These are phyloP conservation scores for Spencermartinsiella ligniputridi DNA, from an alignment of 1,139 yeast species.

Conservation along the genomic window DNA sequence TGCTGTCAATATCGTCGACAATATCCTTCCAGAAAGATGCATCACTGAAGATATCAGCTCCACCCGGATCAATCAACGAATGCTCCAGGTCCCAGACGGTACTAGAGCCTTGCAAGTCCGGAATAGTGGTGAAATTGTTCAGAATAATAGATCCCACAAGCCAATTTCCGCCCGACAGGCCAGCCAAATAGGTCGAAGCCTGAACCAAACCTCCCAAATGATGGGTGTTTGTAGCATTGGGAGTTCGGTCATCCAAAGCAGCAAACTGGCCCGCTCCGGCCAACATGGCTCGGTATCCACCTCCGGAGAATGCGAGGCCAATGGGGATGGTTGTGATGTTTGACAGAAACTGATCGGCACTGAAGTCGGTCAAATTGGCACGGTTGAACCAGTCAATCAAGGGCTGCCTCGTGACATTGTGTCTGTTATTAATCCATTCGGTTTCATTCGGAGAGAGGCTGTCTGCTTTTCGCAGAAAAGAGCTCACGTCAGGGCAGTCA, in stretches of 20 bases:
- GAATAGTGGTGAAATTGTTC: conserved; percentile 78
- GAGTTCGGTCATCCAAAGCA: conserved; percentile 73
- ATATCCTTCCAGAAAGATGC: conserved; percentile 53
- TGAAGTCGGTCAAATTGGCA: conserved; percentile 58
- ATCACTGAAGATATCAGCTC: conserved; percentile 64
- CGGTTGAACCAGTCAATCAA: conserved; percentile 52
- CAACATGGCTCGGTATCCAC: conserved; percentile 90
- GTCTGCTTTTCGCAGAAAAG: conserved; percentile 22
- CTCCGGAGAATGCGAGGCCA: conserved; percentile 83
- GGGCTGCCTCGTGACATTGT: conserved; percentile 48
- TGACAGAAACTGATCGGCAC: conserved; percentile 46
- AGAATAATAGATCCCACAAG: conserved; percentile 74
- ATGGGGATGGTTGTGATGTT: conserved; percentile 44
- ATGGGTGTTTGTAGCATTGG: conserved; percentile 49
- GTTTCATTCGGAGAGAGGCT: conserved; percentile 21
- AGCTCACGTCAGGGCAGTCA: conserved; percentile 23
- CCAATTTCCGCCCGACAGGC: conserved; percentile 91
- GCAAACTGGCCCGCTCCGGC: conserved; percentile 83
- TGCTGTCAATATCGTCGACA: conserved; percentile 50
- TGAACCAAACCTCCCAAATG: conserved; percentile 76
- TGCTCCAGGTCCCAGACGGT: conserved; percentile 73
- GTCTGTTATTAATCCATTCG: conserved; percentile 38
- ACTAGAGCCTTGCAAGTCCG: conserved; percentile 49
- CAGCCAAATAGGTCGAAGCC: conserved; percentile 73
- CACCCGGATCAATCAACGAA: conserved; percentile 64